Conservation (phyloP, 306 rosid genomes). For the Canavalia ensiformis region DNA sequence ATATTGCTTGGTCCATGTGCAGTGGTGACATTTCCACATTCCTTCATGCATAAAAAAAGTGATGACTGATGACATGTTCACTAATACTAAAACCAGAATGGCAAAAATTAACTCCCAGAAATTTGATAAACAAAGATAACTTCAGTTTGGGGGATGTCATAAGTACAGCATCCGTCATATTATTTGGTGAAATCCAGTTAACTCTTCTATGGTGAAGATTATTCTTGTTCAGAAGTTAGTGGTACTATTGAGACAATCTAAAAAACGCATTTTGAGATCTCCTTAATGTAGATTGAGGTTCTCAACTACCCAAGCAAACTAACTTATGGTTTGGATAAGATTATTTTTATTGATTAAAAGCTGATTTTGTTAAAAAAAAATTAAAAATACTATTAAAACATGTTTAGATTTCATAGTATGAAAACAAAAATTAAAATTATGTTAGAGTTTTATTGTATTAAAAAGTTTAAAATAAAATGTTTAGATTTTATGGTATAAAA, state of each 20-base stretch:
- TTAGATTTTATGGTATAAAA: no score
- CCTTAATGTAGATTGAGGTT: no score
- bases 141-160: neutral
- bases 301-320: no score
- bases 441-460: no score
- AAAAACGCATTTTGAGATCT: neutral
- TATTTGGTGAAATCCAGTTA: neutral
- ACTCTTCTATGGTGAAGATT: neutral
- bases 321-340: no score
- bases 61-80: conserved; percentile 17
- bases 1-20: conserved; percentile 55
- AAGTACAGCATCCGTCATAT: neutral
- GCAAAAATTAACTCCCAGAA: conserved; percentile 1
- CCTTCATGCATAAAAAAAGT: conserved; percentile 50
- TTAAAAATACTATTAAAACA: no score
- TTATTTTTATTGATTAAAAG: no score
- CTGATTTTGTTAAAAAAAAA: no score
- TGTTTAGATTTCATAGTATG: no score
- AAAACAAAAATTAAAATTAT: no score
- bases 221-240: conserved; percentile 13
- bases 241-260: neutral
- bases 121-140: conserved; percentile 1
- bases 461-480: no score
- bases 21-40: conserved; percentile 57
- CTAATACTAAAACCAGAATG: conserved; percentile 4